These are phyloP conservation scores for Omphalotus guepiniiformis DNA, from an alignment of 768 basidiomycete genomes.

Conservation along the genomic window DNA sequence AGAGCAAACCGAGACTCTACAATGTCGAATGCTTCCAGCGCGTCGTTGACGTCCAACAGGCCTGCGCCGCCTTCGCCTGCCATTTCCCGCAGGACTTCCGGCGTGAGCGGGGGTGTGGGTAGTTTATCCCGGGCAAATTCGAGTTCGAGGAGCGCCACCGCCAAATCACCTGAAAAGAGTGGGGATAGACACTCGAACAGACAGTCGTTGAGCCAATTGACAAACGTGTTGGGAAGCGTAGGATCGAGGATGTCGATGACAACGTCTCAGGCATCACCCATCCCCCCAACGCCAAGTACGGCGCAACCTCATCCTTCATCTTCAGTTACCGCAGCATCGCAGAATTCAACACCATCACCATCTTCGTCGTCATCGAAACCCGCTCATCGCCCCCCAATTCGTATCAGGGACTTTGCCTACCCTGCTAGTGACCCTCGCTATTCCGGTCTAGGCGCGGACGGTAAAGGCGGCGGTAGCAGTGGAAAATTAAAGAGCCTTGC, in stretches of 20 bases:
- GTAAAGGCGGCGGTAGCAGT: no score
- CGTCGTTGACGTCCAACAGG: not conserved
- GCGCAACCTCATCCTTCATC: not conserved
- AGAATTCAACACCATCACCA: not conserved
- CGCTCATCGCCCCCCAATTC: no score
- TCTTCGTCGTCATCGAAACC: not conserved
- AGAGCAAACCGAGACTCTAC: conserved; percentile 6
- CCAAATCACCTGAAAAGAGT: conserved; percentile 1
- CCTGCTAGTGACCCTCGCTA: not conserved
- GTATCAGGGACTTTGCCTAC: conserved; percentile 2
- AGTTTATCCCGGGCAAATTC: not conserved
- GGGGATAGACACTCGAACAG: no score
- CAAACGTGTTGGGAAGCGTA: no score
- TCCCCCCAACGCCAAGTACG: conserved; percentile 3
- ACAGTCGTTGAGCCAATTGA: no score
- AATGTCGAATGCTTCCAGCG: conserved; percentile 4
- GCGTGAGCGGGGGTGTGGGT: no score
- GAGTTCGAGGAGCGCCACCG: not conserved
- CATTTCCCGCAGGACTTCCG: conserved; percentile 2
- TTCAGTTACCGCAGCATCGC: not conserved
- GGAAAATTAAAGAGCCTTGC: no score
- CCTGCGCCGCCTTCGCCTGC: conserved; percentile 6
- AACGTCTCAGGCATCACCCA: not conserved
- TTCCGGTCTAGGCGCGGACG: not conserved
- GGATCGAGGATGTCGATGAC: conserved; percentile 3